Conservation (phyloP, 2,329 filamentous ascomycete species). For the Arthrobotrys entomopaga region DNA sequence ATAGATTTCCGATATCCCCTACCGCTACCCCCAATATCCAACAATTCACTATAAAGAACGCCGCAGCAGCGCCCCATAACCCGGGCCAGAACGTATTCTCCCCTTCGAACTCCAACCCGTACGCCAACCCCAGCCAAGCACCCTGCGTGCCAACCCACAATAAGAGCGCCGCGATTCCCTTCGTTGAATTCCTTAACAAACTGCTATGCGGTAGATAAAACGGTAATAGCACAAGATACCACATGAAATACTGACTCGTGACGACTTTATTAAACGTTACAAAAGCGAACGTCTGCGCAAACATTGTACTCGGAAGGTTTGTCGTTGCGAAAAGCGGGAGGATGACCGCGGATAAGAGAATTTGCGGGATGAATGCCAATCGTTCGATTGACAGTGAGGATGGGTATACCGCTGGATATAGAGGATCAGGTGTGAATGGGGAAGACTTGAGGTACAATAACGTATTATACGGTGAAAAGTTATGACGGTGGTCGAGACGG, state of each 20-base stretch:
- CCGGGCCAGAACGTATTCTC: conserved; percentile 85
- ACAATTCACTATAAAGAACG: conserved; percentile 82
- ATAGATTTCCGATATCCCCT: conserved; percentile 20
- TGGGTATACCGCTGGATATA: conserved; percentile 60
- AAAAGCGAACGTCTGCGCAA: conserved; percentile 96
- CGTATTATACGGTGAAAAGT: conserved; percentile 96
- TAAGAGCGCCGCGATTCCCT: conserved; percentile 73
- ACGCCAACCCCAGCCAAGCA: conserved; percentile 79
- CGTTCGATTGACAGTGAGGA: conserved; percentile 71
- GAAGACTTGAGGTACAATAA: conserved; percentile 84
- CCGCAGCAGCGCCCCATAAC: conserved; percentile 77
- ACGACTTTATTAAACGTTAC: conserved; percentile 99
- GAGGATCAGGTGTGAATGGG: conserved; percentile 58
- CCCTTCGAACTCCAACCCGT: conserved; percentile 80
- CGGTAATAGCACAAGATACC: conserved; percentile 94
- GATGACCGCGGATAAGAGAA: conserved; percentile 79
- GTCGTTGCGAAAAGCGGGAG: conserved; percentile 82
- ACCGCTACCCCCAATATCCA: conserved; percentile 41
- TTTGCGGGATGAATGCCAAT: conserved; percentile 86
- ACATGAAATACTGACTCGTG: conserved; percentile 97
- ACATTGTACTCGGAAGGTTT: conserved; percentile 83
- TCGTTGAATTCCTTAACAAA: conserved; percentile 69
- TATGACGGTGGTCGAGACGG: conserved; percentile 94
- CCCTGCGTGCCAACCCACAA: conserved; percentile 82
- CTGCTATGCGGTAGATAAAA: conserved; percentile 86